phyloP scores from a whole-genome alignment of 2,329 filamentous ascomycete genomes.

The Epicoccum nigrum region DNA sequence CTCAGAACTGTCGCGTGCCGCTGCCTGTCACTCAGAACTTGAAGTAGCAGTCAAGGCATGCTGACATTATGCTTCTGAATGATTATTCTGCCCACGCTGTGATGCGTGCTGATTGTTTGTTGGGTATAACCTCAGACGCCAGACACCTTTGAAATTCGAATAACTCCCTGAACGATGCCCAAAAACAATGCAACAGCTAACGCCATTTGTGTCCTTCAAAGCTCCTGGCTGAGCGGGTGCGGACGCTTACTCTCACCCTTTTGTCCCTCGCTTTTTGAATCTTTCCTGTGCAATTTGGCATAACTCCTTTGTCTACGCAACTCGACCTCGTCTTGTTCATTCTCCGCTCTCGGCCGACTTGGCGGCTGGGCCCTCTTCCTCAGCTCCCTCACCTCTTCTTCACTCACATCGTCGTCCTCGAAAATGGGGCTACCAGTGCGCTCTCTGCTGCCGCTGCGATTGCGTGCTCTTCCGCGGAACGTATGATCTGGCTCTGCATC shows the following conservation, averaged over 20 bases:
- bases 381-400: constrained; percentile 35
- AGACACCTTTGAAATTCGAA: neutral
- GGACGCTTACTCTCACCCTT: constrained; percentile 4
- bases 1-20: constrained; percentile 6
- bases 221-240: constrained; percentile 12
- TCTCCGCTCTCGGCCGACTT: constrained; percentile 37
- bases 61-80: neutral
- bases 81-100: neutral
- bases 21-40: neutral
- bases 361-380: constrained; percentile 45
- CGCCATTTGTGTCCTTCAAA: neutral
- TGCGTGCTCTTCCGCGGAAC: constrained; percentile 39
- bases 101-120: neutral
- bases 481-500: constrained; percentile 46
- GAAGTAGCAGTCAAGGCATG: neutral
- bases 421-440: constrained; percentile 31
- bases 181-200: neutral
- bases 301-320: constrained; percentile 49
- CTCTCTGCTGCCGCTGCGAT: constrained; percentile 29
- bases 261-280: constrained; percentile 19
- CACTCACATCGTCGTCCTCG: constrained; percentile 30
- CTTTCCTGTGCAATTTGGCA: constrained; percentile 39
- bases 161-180: neutral
- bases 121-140: constrained; percentile 9
- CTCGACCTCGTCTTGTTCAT: constrained; percentile 22